A percentile compares a stretch with the other conserved stretches of the same genome.
phyloP scores from a whole-genome alignment of 192 early-diverging fungal genomes.

The Fimicolochytrium jonesii region DNA sequence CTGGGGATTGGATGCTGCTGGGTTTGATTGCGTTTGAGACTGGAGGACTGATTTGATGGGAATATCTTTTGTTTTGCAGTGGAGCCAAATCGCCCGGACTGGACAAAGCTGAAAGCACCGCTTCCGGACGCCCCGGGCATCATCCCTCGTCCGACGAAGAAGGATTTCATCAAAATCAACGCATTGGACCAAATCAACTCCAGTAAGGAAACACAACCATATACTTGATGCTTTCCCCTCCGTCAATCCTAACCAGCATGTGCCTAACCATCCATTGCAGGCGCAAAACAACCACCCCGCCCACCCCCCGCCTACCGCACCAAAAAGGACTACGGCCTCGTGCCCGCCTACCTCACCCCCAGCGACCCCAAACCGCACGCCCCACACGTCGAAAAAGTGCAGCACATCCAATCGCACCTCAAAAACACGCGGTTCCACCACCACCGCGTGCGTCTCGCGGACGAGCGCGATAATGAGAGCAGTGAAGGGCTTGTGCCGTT shows the following conservation, averaged over 20 bases:
- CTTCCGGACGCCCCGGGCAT: constrained; percentile 36
- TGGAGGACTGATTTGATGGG: neutral
- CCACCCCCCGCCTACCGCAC: constrained; percentile 27
- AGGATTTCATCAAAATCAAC: constrained; percentile 52
- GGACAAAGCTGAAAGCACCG: constrained; percentile 43
- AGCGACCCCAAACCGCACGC: neutral
- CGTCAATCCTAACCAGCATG: too few relatives aligned
- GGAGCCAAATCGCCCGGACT: constrained; percentile 28
- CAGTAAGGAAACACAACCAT: constrained; percentile 20
- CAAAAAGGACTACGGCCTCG: constrained; percentile 48
- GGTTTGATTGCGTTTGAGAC: neutral
- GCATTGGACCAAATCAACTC: constrained; percentile 56
- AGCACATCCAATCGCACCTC: constrained; percentile 10
- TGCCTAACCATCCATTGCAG: too few relatives aligned
- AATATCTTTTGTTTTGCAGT: neutral
- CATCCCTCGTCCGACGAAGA: constrained; percentile 29
- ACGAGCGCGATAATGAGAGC: too few relatives aligned
- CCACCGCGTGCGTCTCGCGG: too few relatives aligned
- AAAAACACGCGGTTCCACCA: neutral
- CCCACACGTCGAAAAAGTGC: neutral
- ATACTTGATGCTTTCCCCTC: neutral
- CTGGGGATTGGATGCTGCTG: neutral
- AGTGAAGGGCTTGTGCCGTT: too few relatives aligned
- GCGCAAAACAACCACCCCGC: constrained; percentile 33
- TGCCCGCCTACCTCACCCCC: constrained; percentile 35